phyloP scores from a whole-genome alignment of 768 basidiomycete species.

The Hericium coralloides region DNA sequence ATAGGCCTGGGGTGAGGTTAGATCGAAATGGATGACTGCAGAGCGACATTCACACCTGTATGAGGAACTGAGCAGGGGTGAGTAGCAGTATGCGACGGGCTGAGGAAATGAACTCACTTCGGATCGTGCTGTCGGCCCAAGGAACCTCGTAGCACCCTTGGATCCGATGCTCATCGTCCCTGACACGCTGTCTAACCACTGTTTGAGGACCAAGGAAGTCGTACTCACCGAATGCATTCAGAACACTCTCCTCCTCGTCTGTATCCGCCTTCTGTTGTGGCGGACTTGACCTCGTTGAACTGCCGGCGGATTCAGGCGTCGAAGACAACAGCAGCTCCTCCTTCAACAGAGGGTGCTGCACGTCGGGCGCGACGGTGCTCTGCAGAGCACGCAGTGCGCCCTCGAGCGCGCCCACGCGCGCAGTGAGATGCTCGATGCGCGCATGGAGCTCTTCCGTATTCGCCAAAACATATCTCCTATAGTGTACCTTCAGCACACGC shows the following conservation, averaged over 20 bases:
- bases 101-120: conserved; percentile 36
- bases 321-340: neutral
- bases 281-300: neutral
- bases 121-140: conserved; percentile 58
- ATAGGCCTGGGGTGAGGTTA: neutral
- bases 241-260: conserved; percentile 24
- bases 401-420: conserved; percentile 12
- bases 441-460: conserved; percentile 52
- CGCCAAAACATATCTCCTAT: conserved; percentile 44
- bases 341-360: conserved; percentile 8
- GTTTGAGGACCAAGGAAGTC: too few relatives aligned
- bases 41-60: conserved; percentile 23
- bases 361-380: conserved; percentile 6
- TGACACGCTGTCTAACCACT: conserved; percentile 10
- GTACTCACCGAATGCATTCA: conserved; percentile 40
- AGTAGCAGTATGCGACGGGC: neutral
- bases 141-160: conserved; percentile 44
- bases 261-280: neutral
- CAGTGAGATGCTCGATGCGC: conserved; percentile 9
- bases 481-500: too few relatives aligned
- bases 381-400: conserved; percentile 8
- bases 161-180: conserved; percentile 52
- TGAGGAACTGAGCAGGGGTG: conserved; percentile 36
- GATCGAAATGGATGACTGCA: too few relatives aligned
- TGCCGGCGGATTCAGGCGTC: neutral